Evolutionary conservation across 1,284 basidiomycete species (phyloP).

Genomic region (Bjerkandera adusta): DNA sequence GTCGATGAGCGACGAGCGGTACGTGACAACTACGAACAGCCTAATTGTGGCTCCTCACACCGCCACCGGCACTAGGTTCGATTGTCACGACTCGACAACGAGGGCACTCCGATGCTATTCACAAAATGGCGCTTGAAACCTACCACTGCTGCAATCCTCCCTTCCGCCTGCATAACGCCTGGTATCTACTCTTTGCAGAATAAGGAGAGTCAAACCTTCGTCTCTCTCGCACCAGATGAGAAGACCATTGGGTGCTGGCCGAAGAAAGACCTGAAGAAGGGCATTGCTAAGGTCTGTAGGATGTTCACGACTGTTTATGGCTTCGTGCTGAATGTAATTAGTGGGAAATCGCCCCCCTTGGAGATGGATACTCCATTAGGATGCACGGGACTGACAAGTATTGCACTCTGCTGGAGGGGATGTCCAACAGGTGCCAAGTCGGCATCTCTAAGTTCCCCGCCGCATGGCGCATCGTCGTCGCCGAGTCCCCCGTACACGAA

Average conservation of each 20-base stretch:
- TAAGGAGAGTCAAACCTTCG: slow-evolving; percentile 7
- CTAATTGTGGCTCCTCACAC: too few relatives aligned
- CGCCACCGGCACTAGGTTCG: too few relatives aligned
- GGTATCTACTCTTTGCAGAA: slow-evolving; percentile 14
- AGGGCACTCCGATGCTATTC: too few relatives aligned
- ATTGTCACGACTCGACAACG: background rate
- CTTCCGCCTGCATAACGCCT: background rate
- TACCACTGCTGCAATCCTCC: background rate
- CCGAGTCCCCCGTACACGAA: slow-evolving; percentile 1
- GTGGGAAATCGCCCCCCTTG: slow-evolving; percentile 12
- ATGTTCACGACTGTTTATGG: background rate
- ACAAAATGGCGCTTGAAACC: slow-evolving; percentile 5
- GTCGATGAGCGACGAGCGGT: too few relatives aligned
- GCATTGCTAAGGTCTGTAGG: slow-evolving; percentile 5
- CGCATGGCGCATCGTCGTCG: slow-evolving; percentile 9
- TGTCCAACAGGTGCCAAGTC: background rate
- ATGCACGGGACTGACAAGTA: slow-evolving; percentile 11
- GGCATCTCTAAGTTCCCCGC: slow-evolving; percentile 10
- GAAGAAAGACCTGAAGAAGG: background rate
- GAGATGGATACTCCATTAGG: slow-evolving; percentile 12
- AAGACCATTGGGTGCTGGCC: slow-evolving; percentile 10
- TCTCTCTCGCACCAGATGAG: slow-evolving; percentile 5
- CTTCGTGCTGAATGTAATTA: background rate
- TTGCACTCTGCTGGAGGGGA: slow-evolving; percentile 8
- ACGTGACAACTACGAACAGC: too few relatives aligned